Evolutionary conservation across 257 asterid species (phyloP).

Genomic region (Nicotiana obtusifolia): DNA sequence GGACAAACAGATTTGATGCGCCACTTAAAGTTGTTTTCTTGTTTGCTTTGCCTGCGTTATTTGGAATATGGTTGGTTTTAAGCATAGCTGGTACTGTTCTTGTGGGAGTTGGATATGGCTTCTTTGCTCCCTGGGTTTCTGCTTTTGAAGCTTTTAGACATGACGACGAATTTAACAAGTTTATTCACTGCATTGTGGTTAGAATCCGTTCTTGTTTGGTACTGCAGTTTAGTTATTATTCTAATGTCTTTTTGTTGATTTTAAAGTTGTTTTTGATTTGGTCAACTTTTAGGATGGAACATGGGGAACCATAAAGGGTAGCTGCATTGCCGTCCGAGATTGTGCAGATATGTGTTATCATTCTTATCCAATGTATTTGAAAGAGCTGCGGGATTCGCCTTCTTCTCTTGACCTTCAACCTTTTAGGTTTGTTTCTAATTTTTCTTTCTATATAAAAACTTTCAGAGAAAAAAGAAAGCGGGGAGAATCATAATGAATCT

Average conservation of each 20-base stretch:
- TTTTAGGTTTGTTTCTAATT: slow-evolving; percentile 41
- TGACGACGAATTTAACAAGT: slow-evolving; percentile 49
- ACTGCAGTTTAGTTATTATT: neutral
- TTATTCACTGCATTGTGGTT: slow-evolving; percentile 67
- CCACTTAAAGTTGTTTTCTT: slow-evolving; percentile 72
- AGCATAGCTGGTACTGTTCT: slow-evolving; percentile 75
- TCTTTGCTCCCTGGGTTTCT: slow-evolving; percentile 89
- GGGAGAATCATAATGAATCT: neutral
- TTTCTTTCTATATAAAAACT: neutral
- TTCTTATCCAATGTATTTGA: slow-evolving; percentile 60
- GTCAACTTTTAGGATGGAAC: slow-evolving; percentile 67
- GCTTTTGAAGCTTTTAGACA: slow-evolving; percentile 84
- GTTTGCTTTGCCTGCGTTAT: slow-evolving; percentile 69
- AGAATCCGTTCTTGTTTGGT: no score
- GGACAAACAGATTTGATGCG: slow-evolving; percentile 68
- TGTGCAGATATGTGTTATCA: slow-evolving; percentile 82
- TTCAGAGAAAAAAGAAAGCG: neutral
- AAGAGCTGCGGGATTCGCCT: slow-evolving; percentile 60
- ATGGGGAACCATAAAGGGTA: slow-evolving; percentile 74
- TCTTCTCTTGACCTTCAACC: slow-evolving; percentile 46
- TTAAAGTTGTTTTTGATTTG: neutral
- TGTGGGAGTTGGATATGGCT: slow-evolving; percentile 86
- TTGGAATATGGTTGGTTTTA: slow-evolving; percentile 79
- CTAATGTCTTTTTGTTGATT: no score
- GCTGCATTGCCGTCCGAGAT: slow-evolving; percentile 86